A percentile compares a stretch with the other conserved stretches of the same genome.
Conservation (phyloP, 1,284 basidiomycete species). For the Sanghuangporus baumii region DNA sequence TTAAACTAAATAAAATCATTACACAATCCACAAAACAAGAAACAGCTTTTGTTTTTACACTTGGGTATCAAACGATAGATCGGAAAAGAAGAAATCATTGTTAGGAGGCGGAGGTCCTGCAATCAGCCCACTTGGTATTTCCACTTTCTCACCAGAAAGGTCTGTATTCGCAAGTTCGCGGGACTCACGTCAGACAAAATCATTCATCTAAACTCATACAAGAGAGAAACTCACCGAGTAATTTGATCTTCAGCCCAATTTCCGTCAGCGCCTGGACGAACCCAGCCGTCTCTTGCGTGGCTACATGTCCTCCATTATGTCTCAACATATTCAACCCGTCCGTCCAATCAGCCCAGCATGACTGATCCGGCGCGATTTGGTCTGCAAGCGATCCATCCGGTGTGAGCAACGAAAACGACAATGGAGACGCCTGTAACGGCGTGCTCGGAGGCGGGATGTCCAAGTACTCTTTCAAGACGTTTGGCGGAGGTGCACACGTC, state of each 20-base stretch:
- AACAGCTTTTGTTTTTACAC: not conserved
- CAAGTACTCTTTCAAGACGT: conserved; percentile 51
- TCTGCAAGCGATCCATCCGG: conserved; percentile 79
- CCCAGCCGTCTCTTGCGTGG: conserved; percentile 79
- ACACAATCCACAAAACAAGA: not conserved
- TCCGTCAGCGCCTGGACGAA: conserved; percentile 87
- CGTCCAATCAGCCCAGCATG: conserved; percentile 92
- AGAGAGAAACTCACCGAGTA: conserved; percentile 60
- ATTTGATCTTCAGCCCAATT: conserved; percentile 89
- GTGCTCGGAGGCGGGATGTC: conserved; percentile 40
- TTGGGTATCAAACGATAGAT: conserved; percentile 33
- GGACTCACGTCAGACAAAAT: not conserved
- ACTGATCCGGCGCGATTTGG: conserved; percentile 79
- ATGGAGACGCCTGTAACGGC: conserved; percentile 53
- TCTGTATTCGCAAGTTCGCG: conserved; percentile 40
- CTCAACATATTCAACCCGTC: conserved; percentile 90
- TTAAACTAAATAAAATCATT: not conserved
- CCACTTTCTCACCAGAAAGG: conserved; percentile 87
- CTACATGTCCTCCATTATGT: conserved; percentile 73
- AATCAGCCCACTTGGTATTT: conserved; percentile 74
- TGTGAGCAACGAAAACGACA: conserved; percentile 77
- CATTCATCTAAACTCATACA: not conserved
- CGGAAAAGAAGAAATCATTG: conserved; percentile 86
- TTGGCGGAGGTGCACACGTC: conserved; percentile 69
- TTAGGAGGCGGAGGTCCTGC: conserved; percentile 71